These are phyloP conservation scores for Diversispora eburnea DNA, from an alignment of 192 early-diverging fungal genomes.

Conservation along the genomic window DNA sequence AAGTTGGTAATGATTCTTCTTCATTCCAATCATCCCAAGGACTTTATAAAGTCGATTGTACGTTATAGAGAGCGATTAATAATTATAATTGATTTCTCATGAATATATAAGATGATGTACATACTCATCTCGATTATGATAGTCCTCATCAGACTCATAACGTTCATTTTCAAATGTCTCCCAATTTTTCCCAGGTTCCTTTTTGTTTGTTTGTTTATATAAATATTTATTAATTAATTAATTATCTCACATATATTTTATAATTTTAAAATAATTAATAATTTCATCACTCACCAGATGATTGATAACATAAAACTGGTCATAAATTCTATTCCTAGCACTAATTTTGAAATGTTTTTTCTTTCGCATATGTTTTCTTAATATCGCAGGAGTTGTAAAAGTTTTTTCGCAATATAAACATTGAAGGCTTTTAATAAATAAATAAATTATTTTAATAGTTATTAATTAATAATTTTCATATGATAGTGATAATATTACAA, in stretches of 20 bases:
- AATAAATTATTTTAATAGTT: background rate
- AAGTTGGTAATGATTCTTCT: slow-evolving; percentile 57
- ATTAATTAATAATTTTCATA: slow-evolving; percentile 1
- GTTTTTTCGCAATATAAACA: slow-evolving; percentile 95
- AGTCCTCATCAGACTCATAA: slow-evolving; percentile 71
- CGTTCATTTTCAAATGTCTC: slow-evolving; percentile 79
- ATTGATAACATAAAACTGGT: slow-evolving; percentile 93
- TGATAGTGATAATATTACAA: background rate
- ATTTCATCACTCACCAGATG: slow-evolving; percentile 47
- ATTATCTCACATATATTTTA: background rate
- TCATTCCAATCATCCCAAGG: slow-evolving; percentile 85
- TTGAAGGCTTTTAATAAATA: slow-evolving; percentile 47
- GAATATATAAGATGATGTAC: slow-evolving; percentile 33
- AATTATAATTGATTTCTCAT: background rate
- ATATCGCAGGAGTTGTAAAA: slow-evolving; percentile 80
- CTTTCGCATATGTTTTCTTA: slow-evolving; percentile 97
- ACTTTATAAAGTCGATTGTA: slow-evolving; percentile 45
- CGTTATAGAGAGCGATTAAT: background rate
- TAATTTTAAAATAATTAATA: background rate
- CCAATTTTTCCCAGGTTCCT: slow-evolving; percentile 87
- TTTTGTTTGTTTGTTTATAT: background rate
- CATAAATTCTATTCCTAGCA: slow-evolving; percentile 83
- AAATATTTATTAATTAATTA: slow-evolving; percentile 3
- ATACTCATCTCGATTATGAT: slow-evolving; percentile 51
- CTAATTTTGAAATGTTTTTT: slow-evolving; percentile 98